Percentiles rank a stretch among this genome's conserved stretches.
These are phyloP conservation scores for Kodamaea sp. DNA, from an alignment of 1,139 yeast genomes.

Conservation along the genomic window DNA sequence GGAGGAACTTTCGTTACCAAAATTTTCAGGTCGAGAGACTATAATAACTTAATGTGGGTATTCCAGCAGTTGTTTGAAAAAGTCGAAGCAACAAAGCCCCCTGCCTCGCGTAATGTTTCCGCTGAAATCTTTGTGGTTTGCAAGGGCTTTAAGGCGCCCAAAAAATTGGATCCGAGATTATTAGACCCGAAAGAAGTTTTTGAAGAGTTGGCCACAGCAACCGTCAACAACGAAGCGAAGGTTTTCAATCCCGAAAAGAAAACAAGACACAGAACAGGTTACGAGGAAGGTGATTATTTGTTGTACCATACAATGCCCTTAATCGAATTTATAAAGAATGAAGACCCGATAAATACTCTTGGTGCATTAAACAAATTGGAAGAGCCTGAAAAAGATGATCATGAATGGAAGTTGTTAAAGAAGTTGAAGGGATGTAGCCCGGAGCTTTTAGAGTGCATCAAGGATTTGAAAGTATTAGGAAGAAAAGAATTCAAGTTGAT, in stretches of 20 bases:
- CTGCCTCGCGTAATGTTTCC: slow-evolving; percentile 97
- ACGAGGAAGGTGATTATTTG: slow-evolving; percentile 89
- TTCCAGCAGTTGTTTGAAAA: slow-evolving; percentile 93
- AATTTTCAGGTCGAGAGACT: slow-evolving; percentile 95
- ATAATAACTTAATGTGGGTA: slow-evolving; percentile 95
- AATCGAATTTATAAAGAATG: slow-evolving; percentile 76
- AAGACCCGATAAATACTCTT: slow-evolving; percentile 80
- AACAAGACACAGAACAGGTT: slow-evolving; percentile 91
- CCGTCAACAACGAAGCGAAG: slow-evolving; percentile 84
- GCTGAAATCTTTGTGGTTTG: slow-evolving; percentile 99
- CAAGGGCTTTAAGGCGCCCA: slow-evolving; percentile 94
- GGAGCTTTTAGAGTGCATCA: slow-evolving; percentile 79
- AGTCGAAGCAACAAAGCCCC: slow-evolving; percentile 98
- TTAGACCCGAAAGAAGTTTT: slow-evolving; percentile 92
- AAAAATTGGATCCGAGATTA: slow-evolving; percentile 87
- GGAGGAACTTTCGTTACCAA: slow-evolving; percentile 98
- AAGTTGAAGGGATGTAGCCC: slow-evolving; percentile 74
- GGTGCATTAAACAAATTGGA: slow-evolving; percentile 68
- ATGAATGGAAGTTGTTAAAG: slow-evolving; percentile 70
- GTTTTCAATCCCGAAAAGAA: slow-evolving; percentile 93
- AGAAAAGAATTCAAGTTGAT: slow-evolving; percentile 86
- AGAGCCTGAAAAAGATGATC: slow-evolving; percentile 54
- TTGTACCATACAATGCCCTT: slow-evolving; percentile 74
- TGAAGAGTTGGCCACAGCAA: slow-evolving; percentile 82
- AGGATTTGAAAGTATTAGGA: slow-evolving; percentile 91